Evolutionary conservation across 2,329 filamentous ascomycete species (phyloP), one percentile per base, ranked within the genome.

Genomic region (Nannizzia gypsea): DNA sequence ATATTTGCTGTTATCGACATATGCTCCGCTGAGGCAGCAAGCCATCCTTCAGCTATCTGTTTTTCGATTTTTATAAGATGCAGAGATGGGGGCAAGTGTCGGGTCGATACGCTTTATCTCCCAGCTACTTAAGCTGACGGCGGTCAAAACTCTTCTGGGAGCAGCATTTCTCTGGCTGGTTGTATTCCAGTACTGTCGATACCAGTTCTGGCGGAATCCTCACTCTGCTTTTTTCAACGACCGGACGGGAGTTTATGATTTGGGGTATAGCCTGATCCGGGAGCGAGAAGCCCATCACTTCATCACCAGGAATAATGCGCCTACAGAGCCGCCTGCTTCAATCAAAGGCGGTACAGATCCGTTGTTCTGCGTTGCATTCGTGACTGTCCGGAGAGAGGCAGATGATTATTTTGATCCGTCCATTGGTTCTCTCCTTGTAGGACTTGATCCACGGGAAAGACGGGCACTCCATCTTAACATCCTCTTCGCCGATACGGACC

Each of bases 151-250:
- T 1, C 55, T 65, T 5, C 36, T 63, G 5, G 57, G 24, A 2
- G 38, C 38, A 22, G 36, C 59, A 6, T 26, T 61, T 46, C 40
- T 66, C 22, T 67, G 63, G 46, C 42, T 63, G n/a, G n/a, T 64
- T 17, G 59, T 58, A 40, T 69, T 66, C 42, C 31, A 61, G 17
- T 68, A 67, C 54, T 67, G 64, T 58, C 60, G 62, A 5, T 36
- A 63, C 1, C 62, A 58, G 6, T 66, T 64, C 60, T 69, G 67
- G 67, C 64, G 67, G 2, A 66, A 69, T 17, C 66, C 66, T 36
- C 67, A 69, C 60, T 69, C 67, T 2, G 67, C 67, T 3, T 68
- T 68, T 48, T 69, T 69, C 60, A 55, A 66, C 15, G 64, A 66
- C 24, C 34, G 57, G 26, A 44, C 66, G 48, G 52, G 44, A 5